phyloP scores from a whole-genome alignment of 371 early-diverging fungal species.

The Zychaea mexicana region DNA sequence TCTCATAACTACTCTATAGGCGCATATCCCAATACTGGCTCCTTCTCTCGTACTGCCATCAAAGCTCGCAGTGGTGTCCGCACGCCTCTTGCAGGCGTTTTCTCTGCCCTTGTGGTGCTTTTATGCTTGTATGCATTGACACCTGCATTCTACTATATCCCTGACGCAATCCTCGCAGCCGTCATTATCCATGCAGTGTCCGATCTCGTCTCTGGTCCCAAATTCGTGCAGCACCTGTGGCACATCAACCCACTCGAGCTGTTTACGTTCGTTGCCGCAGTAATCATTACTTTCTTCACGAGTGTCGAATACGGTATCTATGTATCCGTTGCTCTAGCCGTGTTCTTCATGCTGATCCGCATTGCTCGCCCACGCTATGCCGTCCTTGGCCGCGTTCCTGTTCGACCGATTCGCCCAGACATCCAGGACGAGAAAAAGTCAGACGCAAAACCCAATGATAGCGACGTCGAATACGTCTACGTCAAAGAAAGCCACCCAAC shows the following conservation, averaged over 20 bases:
- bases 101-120: conserved; percentile 75
- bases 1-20: not conserved
- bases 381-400: conserved; percentile 40
- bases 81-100: conserved; percentile 80
- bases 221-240: conserved; percentile 34
- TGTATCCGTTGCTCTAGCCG: conserved; percentile 62
- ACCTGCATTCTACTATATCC: conserved; percentile 84
- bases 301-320: conserved; percentile 73
- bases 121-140: conserved; percentile 81
- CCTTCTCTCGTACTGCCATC: conserved; percentile 65
- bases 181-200: conserved; percentile 77
- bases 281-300: conserved; percentile 65
- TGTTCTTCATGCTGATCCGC: conserved; percentile 66
- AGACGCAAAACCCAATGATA: conserved; percentile 4
- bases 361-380: conserved; percentile 68
- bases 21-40: conserved; percentile 49
- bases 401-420: conserved; percentile 10
- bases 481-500: conserved; percentile 43
- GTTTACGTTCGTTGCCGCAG: conserved; percentile 46
- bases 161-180: conserved; percentile 76
- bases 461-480: conserved; percentile 36
- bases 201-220: conserved; percentile 54
- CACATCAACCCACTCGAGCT: conserved; percentile 54
- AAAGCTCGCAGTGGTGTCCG: conserved; percentile 80
- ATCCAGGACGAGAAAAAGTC: not conserved